Conservation (phyloP, 2,329 filamentous ascomycete species). For the Fusarium sp. region DNA sequence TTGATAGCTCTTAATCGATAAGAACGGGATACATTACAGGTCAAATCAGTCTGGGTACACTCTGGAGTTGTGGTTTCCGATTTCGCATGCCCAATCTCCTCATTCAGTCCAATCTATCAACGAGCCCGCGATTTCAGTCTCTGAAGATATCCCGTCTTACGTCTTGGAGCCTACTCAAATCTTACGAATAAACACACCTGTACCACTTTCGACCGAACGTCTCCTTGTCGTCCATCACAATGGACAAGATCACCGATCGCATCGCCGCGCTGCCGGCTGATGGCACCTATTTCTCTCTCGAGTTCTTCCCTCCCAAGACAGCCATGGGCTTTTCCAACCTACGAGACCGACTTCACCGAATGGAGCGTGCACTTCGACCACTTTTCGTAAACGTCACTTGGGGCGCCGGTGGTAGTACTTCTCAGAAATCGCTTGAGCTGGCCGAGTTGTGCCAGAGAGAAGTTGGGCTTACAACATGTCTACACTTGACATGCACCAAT, state of each 20-base stretch:
- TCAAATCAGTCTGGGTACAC: background rate
- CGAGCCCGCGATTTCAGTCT: conserved; percentile 3
- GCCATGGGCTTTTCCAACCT: conserved; percentile 95
- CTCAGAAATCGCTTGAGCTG: conserved; percentile 89
- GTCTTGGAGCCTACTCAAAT: background rate
- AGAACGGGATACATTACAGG: background rate
- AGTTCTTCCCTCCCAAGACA: conserved; percentile 99
- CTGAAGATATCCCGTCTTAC: conserved; percentile 31
- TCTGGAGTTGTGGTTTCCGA: conserved; percentile 4
- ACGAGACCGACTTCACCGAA: conserved; percentile 90
- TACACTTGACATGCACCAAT: conserved; percentile 97
- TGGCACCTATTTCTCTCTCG: conserved; percentile 91
- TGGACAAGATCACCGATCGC: conserved; percentile 95
- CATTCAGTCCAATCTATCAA: background rate
- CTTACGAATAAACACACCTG: background rate
- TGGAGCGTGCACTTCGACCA: conserved; percentile 90
- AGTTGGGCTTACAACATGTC: conserved; percentile 89
- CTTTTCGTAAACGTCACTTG: conserved; percentile 98
- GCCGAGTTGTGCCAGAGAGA: conserved; percentile 96
- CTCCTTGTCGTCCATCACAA: conserved; percentile 48
- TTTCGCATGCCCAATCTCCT: conserved; percentile 3
- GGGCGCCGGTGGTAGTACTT: conserved; percentile 94
- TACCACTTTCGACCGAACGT: background rate
- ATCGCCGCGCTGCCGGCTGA: conserved; percentile 87
- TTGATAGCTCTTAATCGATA: conserved; percentile 11